Evolutionary conservation across 768 basidiomycete genomes (phyloP), one percentile per base, ranked within the genome.

Genomic region (Crassisporium funariophilum): DNA sequence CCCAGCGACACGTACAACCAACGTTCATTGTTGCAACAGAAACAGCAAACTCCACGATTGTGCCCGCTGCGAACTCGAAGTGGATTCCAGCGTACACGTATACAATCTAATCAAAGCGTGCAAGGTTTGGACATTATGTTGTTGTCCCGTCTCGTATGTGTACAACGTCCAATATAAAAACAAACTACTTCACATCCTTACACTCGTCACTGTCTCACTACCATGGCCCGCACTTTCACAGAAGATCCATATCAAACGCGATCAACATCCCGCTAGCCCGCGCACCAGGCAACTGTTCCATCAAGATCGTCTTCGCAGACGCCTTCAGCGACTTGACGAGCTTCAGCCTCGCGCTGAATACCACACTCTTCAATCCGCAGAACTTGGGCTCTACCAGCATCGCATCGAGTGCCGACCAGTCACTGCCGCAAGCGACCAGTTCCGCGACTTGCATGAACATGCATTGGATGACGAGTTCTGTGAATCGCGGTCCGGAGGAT

Each of bases 391-490:
- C 38, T 2, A 41, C 39, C 13, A 59, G 42, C 17, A 44, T 21
- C 1, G 24, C 17, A 42, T 59, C 58, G 10, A 59, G 41, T 1
- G 46, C 19, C 7, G 51, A 41, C 58, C 58, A 59, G 15, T 57
- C 58, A 34, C 44, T 40, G 5, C 35, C 44, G 34, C 53, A 44
- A 21, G 48, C 55, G 16, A 57, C 49, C 9, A 59, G 51, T 35
- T 59, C 58, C 13, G 43, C 44, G 27, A 52, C 38, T 11, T 55
- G 52, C n/a, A 60, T 12, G 34, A 60, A 60, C 43, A 53, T 53
- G 39, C 53, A 57, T 22, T 60, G 55, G 15, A 60, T 46, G 7
- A 47, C 25, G 31, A 60, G 51, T 21, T 44, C 40, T 12, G 31
- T 35, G 46, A 60, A 52, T 25, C 39, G 20, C 10, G 43, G 25